Conservation (phyloP, 768 basidiomycete species). For the Suillus bovinus region DNA sequence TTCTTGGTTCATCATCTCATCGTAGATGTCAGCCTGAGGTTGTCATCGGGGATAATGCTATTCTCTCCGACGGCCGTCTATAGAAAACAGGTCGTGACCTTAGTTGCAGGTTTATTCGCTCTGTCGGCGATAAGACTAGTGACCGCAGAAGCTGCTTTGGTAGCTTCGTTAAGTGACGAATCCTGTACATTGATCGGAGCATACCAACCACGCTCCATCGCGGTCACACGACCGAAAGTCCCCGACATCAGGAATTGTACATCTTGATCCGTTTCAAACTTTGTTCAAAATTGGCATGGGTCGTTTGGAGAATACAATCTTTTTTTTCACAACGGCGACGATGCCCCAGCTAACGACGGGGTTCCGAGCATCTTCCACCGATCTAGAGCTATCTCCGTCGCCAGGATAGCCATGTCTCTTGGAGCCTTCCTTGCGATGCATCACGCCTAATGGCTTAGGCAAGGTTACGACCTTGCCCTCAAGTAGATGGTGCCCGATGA, state of each 20-base stretch:
- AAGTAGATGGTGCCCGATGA: slow-evolving; percentile 86
- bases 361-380: slow-evolving; percentile 5
- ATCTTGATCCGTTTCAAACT: background rate
- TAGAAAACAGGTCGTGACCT: background rate
- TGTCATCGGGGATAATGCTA: background rate
- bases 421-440: slow-evolving; percentile 44
- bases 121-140: no score
- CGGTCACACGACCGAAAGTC: background rate
- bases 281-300: slow-evolving; percentile 67
- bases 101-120: background rate
- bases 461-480: slow-evolving; percentile 82
- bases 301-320: slow-evolving; percentile 81
- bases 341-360: slow-evolving; percentile 53
- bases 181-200: background rate
- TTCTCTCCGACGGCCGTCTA: background rate
- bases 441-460: slow-evolving; percentile 79
- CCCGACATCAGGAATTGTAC: background rate
- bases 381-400: background rate
- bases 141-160: background rate
- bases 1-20: background rate
- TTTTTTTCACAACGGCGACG: slow-evolving; percentile 72
- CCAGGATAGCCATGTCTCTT: slow-evolving; percentile 5
- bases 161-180: background rate
- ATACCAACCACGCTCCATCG: background rate
- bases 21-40: background rate